Evolutionary conservation across 148 eudicot genomes (phyloP).

Genomic region (Camellia japonica): DNA sequence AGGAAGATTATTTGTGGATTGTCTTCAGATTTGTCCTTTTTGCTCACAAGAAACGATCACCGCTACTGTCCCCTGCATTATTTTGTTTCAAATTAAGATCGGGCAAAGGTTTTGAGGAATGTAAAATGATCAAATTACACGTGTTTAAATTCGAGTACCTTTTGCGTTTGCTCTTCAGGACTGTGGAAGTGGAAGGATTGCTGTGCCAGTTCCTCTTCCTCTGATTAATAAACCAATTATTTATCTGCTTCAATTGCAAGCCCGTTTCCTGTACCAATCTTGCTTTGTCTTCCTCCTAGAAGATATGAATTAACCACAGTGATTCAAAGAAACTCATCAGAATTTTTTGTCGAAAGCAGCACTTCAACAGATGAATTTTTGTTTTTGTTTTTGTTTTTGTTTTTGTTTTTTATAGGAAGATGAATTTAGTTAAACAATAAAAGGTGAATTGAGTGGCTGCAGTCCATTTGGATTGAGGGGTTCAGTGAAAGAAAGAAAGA

Average conservation of each 20-base stretch:
- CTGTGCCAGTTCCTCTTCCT: constrained; percentile 89
- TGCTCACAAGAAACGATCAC: constrained; percentile 24
- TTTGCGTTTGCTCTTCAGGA: constrained; percentile 72
- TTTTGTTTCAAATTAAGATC: constrained; percentile 21
- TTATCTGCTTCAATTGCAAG: constrained; percentile 77
- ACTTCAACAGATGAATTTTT: constrained; percentile 3
- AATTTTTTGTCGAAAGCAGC: neutral
- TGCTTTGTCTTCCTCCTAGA: constrained; percentile 80
- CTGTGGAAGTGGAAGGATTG: constrained; percentile 69
- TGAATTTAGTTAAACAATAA: neutral
- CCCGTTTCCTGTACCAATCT: constrained; percentile 86
- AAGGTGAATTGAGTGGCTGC: neutral
- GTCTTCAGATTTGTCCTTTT: constrained; percentile 13
- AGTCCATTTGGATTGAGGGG: no score
- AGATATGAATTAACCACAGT: neutral
- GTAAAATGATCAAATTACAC: neutral
- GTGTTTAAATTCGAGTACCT: constrained; percentile 37
- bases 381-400: no score
- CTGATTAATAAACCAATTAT: constrained; percentile 85
- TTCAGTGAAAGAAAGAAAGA: no score
- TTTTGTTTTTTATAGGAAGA: no score
- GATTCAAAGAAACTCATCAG: neutral
- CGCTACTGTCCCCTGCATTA: constrained; percentile 35
- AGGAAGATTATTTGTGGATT: neutral
- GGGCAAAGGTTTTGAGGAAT: constrained; percentile 6